phyloP scores from a whole-genome alignment of 495 filamentous ascomycete species.

The Aspergillus wentii region DNA sequence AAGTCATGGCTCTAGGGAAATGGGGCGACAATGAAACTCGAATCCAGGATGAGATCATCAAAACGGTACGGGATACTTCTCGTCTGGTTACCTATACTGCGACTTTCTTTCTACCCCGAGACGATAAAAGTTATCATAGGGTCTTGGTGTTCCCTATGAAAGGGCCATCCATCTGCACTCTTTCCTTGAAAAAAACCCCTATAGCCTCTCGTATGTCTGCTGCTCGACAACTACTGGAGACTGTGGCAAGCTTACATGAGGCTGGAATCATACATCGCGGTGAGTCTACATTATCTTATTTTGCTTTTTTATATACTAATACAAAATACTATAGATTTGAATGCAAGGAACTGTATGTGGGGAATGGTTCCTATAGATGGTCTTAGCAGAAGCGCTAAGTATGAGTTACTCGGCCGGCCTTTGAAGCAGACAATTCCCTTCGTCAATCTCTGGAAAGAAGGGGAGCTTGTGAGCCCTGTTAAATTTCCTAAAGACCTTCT shows the following conservation, averaged over 20 bases:
- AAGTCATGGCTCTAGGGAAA: slow-evolving; percentile 15
- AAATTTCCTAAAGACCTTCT: slow-evolving; percentile 12
- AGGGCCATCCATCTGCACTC: slow-evolving; percentile 20
- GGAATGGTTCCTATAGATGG: slow-evolving; percentile 13
- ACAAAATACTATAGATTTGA: slow-evolving; percentile 15
- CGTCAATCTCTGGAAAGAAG: slow-evolving; percentile 12
- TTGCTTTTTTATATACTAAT: slow-evolving; percentile 2
- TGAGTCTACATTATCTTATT: slow-evolving; percentile 6
- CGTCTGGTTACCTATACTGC: slow-evolving; percentile 17
- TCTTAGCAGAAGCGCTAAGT: slow-evolving; percentile 17
- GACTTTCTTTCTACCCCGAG: slow-evolving; percentile 13
- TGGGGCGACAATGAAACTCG: slow-evolving; percentile 16
- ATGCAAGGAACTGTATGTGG: slow-evolving; percentile 20
- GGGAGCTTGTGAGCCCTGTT: slow-evolving; percentile 17
- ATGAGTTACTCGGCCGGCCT: slow-evolving; percentile 20
- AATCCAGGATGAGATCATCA: slow-evolving; percentile 23
- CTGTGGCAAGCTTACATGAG: slow-evolving; percentile 20
- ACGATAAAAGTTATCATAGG: slow-evolving; percentile 4
- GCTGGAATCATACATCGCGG: slow-evolving; percentile 21
- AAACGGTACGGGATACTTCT: slow-evolving; percentile 19
- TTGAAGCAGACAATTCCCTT: slow-evolving; percentile 13
- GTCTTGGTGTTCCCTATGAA: slow-evolving; percentile 24
- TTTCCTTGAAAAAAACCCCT: slow-evolving; percentile 5
- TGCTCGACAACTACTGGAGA: slow-evolving; percentile 23
- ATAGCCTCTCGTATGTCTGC: slow-evolving; percentile 23